Conservation (phyloP, 2,329 filamentous ascomycete species). For the Dryadomyces sulphureus region DNA sequence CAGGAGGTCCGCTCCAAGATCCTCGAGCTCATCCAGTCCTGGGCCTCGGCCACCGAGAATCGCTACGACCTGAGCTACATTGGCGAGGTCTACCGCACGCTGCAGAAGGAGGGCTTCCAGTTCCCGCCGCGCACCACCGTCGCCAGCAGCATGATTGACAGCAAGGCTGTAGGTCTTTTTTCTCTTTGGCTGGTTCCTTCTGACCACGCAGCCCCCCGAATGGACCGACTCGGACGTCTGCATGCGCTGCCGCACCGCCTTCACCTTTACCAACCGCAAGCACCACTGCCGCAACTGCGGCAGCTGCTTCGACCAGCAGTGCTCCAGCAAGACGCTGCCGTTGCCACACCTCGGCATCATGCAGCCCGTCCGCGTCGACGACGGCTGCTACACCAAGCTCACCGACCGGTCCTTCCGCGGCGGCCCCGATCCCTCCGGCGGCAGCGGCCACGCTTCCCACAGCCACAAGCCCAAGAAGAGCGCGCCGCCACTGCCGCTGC, state of each 20-base stretch:
- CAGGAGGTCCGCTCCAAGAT: constrained; percentile 80
- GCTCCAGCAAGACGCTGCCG: constrained; percentile 76
- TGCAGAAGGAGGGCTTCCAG: constrained; percentile 73
- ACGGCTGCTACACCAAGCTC: constrained; percentile 84
- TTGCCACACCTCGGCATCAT: constrained; percentile 87
- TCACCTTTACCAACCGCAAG: constrained; percentile 96
- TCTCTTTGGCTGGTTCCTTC: neutral
- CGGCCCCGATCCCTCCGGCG: constrained; percentile 16
- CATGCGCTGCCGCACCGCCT: constrained; percentile 90
- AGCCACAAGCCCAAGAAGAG: constrained; percentile 39
- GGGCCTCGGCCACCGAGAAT: constrained; percentile 80
- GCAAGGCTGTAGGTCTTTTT: constrained; percentile 59
- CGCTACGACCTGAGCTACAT: constrained; percentile 76
- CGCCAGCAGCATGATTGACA: constrained; percentile 95
- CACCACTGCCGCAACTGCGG: constrained; percentile 98
- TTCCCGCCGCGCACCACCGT: constrained; percentile 82
- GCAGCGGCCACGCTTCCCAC: constrained; percentile 21
- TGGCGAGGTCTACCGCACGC: constrained; percentile 65
- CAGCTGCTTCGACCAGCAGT: constrained; percentile 92
- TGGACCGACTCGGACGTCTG: constrained; percentile 98
- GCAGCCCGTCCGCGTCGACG: constrained; percentile 83
- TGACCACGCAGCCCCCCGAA: constrained; percentile 83
- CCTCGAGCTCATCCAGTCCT: constrained; percentile 81
- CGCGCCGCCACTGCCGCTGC: constrained; percentile 61
- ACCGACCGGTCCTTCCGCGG: constrained; percentile 53